A percentile compares a stretch with the other conserved stretches of the same genome.
Evolutionary conservation across 73 alveolate species (phyloP).

Genomic region (Paramecium primaurelia): DNA sequence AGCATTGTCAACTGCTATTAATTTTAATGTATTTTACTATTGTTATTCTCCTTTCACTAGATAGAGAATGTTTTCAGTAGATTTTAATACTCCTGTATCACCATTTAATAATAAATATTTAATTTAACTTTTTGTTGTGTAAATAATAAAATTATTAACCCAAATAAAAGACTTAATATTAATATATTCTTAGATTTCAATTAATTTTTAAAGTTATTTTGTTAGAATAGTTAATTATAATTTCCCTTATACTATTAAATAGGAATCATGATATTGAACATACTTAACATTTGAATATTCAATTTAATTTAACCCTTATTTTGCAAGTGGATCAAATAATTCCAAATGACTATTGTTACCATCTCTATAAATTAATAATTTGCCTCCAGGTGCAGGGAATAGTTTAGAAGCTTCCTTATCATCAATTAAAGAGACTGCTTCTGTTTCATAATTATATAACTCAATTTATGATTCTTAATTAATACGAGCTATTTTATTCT

Average conservation of each 20-base stretch:
- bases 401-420: neutral
- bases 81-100: conserved; percentile 66
- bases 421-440: neutral
- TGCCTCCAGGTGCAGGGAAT: neutral
- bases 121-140: conserved; percentile 85
- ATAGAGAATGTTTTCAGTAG: conserved; percentile 64
- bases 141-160: conserved; percentile 83
- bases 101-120: conserved; percentile 79
- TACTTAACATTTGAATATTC: neutral
- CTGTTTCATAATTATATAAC: conserved; percentile 58
- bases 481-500: neutral
- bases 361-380: neutral
- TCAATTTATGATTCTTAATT: neutral
- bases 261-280: neutral
- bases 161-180: conserved; percentile 71
- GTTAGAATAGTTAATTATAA: conserved; percentile 50
- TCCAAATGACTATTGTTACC: neutral
- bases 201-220: conserved; percentile 76
- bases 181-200: conserved; percentile 74
- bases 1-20: neutral
- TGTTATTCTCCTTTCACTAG: conserved; percentile 13
- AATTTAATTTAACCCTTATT: neutral
- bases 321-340: neutral
- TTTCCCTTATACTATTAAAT: neutral
- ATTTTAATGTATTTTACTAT: neutral